Evolutionary conservation across 2,329 filamentous ascomycete genomes (phyloP).

Genomic region (Pseudogymnoascus sp.): DNA sequence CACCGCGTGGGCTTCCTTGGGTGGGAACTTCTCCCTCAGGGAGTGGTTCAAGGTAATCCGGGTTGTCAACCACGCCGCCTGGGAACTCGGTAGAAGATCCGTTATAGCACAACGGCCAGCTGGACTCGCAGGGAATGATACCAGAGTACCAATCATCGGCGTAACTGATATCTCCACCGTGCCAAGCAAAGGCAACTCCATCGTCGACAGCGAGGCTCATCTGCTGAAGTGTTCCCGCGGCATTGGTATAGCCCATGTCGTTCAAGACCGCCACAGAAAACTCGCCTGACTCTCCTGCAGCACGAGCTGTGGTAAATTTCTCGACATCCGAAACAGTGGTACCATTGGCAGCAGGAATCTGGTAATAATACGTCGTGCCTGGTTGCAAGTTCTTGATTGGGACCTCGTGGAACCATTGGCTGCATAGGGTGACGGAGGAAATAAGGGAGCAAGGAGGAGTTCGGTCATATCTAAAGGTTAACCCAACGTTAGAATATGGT

Average conservation of each 20-base stretch:
- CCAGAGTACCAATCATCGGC: constrained; percentile 45
- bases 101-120: constrained; percentile 47
- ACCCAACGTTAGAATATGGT: neutral
- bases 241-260: constrained; percentile 49
- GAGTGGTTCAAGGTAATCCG: constrained; percentile 37
- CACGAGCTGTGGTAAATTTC: constrained; percentile 40
- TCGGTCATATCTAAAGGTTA: constrained; percentile 39
- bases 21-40: constrained; percentile 38
- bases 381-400: constrained; percentile 35
- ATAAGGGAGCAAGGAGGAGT: constrained; percentile 43
- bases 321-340: constrained; percentile 41
- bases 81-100: constrained; percentile 37
- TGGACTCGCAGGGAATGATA: constrained; percentile 40
- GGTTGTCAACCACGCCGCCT: constrained; percentile 21
- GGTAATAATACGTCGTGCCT: constrained; percentile 44
- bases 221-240: constrained; percentile 40
- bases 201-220: constrained; percentile 35
- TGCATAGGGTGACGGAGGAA: constrained; percentile 41
- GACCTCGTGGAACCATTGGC: constrained; percentile 46
- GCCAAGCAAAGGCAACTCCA: constrained; percentile 45
- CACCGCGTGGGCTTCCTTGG: constrained; percentile 40
- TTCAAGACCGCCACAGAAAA: constrained; percentile 43
- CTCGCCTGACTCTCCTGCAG: constrained; percentile 34
- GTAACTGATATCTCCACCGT: constrained; percentile 45
- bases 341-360: constrained; percentile 41